These are phyloP conservation scores for Cadophora malorum DNA, from an alignment of 2,329 filamentous ascomycete genomes.

Conservation along the genomic window DNA sequence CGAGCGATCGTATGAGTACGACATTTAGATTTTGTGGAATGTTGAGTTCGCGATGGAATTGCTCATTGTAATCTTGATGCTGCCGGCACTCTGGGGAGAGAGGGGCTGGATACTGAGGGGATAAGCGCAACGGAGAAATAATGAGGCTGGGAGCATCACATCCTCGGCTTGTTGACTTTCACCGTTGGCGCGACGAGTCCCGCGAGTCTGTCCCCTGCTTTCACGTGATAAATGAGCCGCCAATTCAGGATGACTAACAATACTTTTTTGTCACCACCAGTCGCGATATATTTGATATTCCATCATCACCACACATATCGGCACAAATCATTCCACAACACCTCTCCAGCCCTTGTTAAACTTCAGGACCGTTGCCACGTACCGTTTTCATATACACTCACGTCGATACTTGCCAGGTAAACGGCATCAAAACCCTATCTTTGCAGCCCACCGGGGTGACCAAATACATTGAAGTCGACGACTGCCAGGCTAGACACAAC, in stretches of 20 bases:
- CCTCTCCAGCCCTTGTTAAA: not conserved
- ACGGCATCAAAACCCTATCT: too few relatives aligned
- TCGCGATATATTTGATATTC: not conserved
- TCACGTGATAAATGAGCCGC: not conserved
- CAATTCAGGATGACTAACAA: not conserved
- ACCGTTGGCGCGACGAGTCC: not conserved
- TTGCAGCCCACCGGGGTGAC: conserved; percentile 14
- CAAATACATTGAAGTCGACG: not conserved
- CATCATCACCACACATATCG: not conserved
- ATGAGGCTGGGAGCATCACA: conserved; percentile 33
- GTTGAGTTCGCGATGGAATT: conserved; percentile 28
- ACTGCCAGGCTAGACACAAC: not conserved
- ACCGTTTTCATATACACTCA: not conserved
- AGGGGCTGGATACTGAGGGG: conserved; percentile 21
- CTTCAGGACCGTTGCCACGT: not conserved
- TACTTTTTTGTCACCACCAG: not conserved
- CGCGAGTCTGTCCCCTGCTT: not conserved
- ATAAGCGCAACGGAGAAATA: conserved; percentile 33
- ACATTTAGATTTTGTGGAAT: conserved; percentile 54
- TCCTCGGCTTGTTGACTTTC: conserved; percentile 21
- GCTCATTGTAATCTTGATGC: conserved; percentile 35
- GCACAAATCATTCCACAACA: not conserved
- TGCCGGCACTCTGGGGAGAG: conserved; percentile 23
- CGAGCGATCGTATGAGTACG: conserved; percentile 63
- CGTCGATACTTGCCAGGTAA: not conserved